Percentiles rank a stretch among this genome's conserved stretches.
phyloP scores from a whole-genome alignment of 176 grass and related monocot species.

The Cenchrus fungigraminus region DNA sequence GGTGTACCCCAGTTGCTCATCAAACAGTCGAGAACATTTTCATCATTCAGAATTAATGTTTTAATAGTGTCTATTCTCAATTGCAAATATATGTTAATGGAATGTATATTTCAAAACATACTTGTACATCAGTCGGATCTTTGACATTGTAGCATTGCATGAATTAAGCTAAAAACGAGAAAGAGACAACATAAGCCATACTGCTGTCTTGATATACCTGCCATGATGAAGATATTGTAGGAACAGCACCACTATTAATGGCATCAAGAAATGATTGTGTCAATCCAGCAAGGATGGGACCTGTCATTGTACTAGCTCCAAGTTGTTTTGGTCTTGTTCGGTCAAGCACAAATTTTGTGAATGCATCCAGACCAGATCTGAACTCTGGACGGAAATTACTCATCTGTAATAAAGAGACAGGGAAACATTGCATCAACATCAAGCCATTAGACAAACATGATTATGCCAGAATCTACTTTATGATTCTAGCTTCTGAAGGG shows the following conservation, averaged over 20 bases:
- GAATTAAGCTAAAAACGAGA: not conserved
- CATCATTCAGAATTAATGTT: not conserved
- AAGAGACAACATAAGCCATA: not conserved
- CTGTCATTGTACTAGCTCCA: conserved; percentile 94
- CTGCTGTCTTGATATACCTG: conserved; percentile 48
- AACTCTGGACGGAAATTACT: conserved; percentile 85
- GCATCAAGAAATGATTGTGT: conserved; percentile 98
- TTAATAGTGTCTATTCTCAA: not conserved
- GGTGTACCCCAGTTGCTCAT: not conserved
- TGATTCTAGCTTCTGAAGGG: not conserved
- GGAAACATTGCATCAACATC: not conserved
- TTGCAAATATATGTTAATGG: not conserved
- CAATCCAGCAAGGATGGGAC: conserved; percentile 87
- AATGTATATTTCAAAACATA: not conserved
- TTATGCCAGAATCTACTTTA: not conserved
- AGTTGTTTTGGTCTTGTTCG: conserved; percentile 95
- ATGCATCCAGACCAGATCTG: conserved; percentile 81
- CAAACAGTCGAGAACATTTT: not conserved
- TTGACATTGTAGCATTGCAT: not conserved
- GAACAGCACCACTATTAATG: conserved; percentile 91
- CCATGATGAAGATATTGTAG: conserved; percentile 95
- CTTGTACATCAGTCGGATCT: not conserved
- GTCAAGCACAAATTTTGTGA: conserved; percentile 92
- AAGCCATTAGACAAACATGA: not conserved
- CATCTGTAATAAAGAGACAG: conserved; percentile 56